Percentiles rank a stretch among this genome's conserved stretches.
Conservation (phyloP, 2,329 filamentous ascomycete species). For the Huntiella bhutanensis region DNA sequence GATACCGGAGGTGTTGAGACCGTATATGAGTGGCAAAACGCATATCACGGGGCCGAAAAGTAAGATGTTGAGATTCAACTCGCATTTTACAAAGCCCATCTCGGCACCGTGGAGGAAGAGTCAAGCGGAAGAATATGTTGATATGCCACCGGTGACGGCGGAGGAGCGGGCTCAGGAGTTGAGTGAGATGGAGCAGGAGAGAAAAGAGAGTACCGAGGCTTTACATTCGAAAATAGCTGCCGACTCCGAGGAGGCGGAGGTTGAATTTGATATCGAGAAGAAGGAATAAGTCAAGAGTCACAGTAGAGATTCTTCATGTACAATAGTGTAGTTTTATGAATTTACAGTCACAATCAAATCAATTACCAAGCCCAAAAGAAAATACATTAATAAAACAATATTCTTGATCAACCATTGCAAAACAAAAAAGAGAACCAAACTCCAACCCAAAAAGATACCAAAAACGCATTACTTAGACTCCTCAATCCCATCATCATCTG, state of each 20-base stretch:
- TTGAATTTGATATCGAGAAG: no score
- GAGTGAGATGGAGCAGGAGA: background rate
- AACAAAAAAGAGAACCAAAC: conserved; percentile 9
- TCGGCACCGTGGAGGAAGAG: no score
- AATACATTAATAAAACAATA: conserved; percentile 4
- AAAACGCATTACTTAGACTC: conserved; percentile 4
- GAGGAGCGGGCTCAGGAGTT: background rate
- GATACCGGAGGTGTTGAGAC: conserved; percentile 60
- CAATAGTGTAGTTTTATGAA: background rate
- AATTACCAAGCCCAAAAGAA: background rate
- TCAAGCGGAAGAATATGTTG: no score
- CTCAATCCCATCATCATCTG: conserved; percentile 7
- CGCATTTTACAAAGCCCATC: no score
- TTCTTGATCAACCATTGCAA: conserved; percentile 2
- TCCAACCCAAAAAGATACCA: conserved; percentile 7
- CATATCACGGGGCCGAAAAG: conserved; percentile 30
- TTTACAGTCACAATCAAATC: background rate
- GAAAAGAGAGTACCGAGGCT: no score
- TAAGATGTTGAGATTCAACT: background rate
- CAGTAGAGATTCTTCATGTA: background rate
- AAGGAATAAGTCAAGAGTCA: no score
- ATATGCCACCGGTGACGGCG: background rate
- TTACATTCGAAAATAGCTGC: no score
- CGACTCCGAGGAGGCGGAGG: no score
- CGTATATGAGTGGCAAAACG: conserved; percentile 65